Percentiles rank a stretch among this genome's conserved stretches.
Conservation (phyloP, 169 alveolate genomes). For the Cryptosporidium meleagridis region DNA sequence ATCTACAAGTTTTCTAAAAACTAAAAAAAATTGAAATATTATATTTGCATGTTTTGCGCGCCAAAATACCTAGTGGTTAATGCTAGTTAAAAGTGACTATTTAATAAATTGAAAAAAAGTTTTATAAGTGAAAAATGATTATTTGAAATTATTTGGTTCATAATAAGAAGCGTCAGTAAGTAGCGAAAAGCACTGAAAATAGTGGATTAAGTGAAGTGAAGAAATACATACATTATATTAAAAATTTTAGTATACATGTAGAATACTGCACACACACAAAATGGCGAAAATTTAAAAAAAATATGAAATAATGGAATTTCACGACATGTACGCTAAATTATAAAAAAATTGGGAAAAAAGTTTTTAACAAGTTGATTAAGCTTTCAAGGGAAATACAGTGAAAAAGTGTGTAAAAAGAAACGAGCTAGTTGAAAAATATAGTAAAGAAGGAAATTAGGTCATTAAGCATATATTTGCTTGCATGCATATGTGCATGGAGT, state of each 20-base stretch:
- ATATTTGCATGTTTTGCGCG: constrained; percentile 11
- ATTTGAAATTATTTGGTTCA: background rate
- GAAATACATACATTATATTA: background rate
- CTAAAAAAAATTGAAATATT: background rate
- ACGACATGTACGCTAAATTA: constrained; percentile 22
- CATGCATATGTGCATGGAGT: background rate
- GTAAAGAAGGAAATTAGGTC: background rate
- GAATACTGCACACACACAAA: constrained; percentile 4
- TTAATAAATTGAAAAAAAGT: background rate
- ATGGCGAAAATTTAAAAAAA: background rate
- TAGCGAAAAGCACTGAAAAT: background rate
- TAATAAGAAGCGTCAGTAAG: background rate
- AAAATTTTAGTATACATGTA: background rate
- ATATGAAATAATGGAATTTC: background rate
- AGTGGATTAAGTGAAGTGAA: background rate
- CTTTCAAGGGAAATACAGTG: background rate
- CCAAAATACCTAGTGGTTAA: background rate
- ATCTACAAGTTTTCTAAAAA: background rate
- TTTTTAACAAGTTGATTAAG: background rate
- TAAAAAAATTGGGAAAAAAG: background rate
- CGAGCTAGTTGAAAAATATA: background rate
- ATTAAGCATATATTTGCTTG: background rate
- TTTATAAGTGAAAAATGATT: background rate
- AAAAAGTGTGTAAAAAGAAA: background rate
- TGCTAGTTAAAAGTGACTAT: background rate